Percentiles rank a stretch among this genome's conserved stretches.
Conservation (phyloP, 1,139 yeast genomes). For the Tardiomyces depauwii region DNA sequence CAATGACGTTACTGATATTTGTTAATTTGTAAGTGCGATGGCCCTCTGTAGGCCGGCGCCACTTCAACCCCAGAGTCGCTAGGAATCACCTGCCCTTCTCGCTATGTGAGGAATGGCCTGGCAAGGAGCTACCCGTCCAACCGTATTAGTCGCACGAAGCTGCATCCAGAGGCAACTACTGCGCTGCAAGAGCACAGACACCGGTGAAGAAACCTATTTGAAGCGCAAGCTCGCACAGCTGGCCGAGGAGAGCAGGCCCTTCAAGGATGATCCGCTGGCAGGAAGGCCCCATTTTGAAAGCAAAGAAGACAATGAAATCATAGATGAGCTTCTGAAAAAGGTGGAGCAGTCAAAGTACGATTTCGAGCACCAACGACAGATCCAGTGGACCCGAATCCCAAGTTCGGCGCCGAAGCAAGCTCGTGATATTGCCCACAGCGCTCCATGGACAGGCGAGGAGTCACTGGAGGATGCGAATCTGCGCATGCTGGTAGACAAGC, state of each 20-base stretch:
- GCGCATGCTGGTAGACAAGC: constrained; percentile 55
- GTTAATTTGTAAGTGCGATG: too few species aligned
- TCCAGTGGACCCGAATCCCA: constrained; percentile 33
- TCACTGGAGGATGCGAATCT: constrained; percentile 37
- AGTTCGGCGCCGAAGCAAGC: constrained; percentile 39
- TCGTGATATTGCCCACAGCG: constrained; percentile 39
- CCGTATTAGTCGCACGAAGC: too few species aligned
- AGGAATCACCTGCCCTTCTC: too few species aligned
- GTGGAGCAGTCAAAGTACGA: constrained; percentile 20
- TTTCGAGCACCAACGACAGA: constrained; percentile 27
- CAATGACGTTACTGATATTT: too few species aligned
- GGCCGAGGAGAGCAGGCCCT: constrained; percentile 31
- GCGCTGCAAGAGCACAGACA: not conserved
- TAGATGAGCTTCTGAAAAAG: constrained; percentile 11
- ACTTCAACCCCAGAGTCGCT: too few species aligned
- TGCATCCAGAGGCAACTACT: too few species aligned
- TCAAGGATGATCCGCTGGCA: constrained; percentile 23
- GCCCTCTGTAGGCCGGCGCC: too few species aligned
- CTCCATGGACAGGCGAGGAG: constrained; percentile 68
- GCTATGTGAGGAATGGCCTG: too few species aligned
- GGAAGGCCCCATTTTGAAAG: not conserved
- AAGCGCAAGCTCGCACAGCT: constrained; percentile 28
- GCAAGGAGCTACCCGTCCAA: too few species aligned
- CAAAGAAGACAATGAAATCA: constrained; percentile 3
- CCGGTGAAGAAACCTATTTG: constrained; percentile 26